These are phyloP conservation scores for Melampsora medusae DNA, from an alignment of 1,284 basidiomycete species.

Conservation along the genomic window DNA sequence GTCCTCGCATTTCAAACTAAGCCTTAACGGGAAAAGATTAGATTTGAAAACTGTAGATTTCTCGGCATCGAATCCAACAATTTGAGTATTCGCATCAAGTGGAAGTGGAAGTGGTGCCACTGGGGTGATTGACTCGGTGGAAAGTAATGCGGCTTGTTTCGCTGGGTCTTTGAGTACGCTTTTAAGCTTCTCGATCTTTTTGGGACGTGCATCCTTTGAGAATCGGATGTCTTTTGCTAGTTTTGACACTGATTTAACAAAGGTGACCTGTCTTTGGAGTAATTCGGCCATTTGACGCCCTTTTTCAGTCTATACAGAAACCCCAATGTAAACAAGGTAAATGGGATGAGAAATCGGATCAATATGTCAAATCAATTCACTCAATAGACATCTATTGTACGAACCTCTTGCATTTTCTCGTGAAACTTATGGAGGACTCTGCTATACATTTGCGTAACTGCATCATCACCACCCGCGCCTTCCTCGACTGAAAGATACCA, in stretches of 20 bases:
- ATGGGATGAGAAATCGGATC: neutral
- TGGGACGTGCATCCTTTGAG: constrained; percentile 87
- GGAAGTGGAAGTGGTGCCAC: constrained; percentile 62
- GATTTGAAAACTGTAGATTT: constrained; percentile 97
- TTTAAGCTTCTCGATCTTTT: constrained; percentile 93
- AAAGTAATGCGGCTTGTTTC: constrained; percentile 68
- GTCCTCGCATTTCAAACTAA: constrained; percentile 67
- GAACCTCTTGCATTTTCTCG: constrained; percentile 76
- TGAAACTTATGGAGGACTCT: constrained; percentile 84
- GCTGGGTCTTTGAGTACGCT: constrained; percentile 79
- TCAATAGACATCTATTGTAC: constrained; percentile 46
- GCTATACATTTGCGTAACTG: constrained; percentile 86
- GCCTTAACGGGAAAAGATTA: constrained; percentile 83
- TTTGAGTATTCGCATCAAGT: constrained; percentile 75
- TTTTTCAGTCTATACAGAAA: constrained; percentile 63
- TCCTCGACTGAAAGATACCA: constrained; percentile 96
- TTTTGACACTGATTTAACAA: constrained; percentile 77
- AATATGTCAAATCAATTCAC: neutral
- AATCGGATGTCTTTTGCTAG: constrained; percentile 80
- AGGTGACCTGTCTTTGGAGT: constrained; percentile 77
- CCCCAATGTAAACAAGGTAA: constrained; percentile 5
- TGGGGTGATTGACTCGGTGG: constrained; percentile 64
- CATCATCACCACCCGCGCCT: constrained; percentile 63
- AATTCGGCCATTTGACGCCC: constrained; percentile 75
- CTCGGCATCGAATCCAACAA: constrained; percentile 82